These are phyloP conservation scores for Boletus patriciae DNA, from an alignment of 768 basidiomycete species.

Conservation along the genomic window DNA sequence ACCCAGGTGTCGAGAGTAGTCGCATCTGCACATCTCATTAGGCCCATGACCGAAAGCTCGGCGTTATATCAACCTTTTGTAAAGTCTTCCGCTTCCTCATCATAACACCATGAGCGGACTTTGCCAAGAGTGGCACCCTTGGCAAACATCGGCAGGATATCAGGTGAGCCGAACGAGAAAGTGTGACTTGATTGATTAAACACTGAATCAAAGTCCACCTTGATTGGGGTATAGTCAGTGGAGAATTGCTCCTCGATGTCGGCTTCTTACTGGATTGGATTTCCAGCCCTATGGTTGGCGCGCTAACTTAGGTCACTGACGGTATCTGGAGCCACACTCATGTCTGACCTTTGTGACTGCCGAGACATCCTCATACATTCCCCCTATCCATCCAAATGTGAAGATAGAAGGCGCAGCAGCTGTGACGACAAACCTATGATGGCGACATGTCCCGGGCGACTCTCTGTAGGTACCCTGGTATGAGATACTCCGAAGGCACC, in stretches of 20 bases:
- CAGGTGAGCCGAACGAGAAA: constrained; percentile 84
- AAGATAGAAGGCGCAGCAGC: background rate
- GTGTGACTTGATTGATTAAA: constrained; percentile 80
- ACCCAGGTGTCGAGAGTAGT: constrained; percentile 80
- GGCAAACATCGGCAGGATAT: constrained; percentile 86
- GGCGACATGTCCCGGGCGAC: constrained; percentile 85
- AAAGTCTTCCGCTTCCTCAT: constrained; percentile 80
- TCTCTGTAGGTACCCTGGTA: constrained; percentile 85
- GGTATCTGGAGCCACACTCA: background rate
- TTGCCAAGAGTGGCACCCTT: constrained; percentile 68
- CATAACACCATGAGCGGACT: constrained; percentile 75
- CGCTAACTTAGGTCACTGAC: constrained; percentile 6
- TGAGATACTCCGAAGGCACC: constrained; percentile 86
- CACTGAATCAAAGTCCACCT: constrained; percentile 82
- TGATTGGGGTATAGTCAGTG: constrained; percentile 6
- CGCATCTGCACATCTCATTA: constrained; percentile 51
- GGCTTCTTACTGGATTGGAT: constrained; percentile 62
- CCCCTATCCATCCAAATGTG: constrained; percentile 44
- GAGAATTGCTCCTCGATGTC: background rate
- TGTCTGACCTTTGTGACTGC: constrained; percentile 74
- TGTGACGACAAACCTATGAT: constrained; percentile 59
- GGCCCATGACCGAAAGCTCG: background rate
- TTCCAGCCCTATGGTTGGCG: constrained; percentile 68
- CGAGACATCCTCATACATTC: constrained; percentile 90
- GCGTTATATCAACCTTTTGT: constrained; percentile 58